Conservation (phyloP, 2,329 filamentous ascomycete species). For the Sporothrix euskadiensis region DNA sequence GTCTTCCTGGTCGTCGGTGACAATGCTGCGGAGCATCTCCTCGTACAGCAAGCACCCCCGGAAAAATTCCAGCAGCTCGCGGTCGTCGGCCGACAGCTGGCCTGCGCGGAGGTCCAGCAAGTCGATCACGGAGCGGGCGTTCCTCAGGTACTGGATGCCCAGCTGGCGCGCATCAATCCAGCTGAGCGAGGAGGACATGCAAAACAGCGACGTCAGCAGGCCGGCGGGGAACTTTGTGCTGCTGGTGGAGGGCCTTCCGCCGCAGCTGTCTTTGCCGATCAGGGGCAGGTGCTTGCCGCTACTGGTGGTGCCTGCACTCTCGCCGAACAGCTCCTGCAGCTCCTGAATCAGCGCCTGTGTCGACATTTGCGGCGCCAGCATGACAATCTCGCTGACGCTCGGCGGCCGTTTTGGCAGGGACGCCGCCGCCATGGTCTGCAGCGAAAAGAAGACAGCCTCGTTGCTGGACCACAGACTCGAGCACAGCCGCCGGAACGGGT, state of each 20-base stretch:
- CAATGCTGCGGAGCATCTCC: conserved; percentile 44
- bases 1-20: conserved; percentile 40
- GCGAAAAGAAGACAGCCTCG: conserved; percentile 42
- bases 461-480: conserved; percentile 43
- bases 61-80: conserved; percentile 42
- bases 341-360: conserved; percentile 42
- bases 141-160: conserved; percentile 33
- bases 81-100: conserved; percentile 33
- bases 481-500: conserved; percentile 45
- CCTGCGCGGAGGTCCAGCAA: conserved; percentile 24
- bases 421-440: conserved; percentile 47
- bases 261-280: too few species aligned
- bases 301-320: not conserved
- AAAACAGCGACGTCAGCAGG: conserved; percentile 44
- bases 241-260: too few species aligned
- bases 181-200: conserved; percentile 45
- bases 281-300: not conserved
- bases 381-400: conserved; percentile 41
- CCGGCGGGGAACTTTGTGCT: conserved; percentile 38
- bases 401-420: conserved; percentile 42
- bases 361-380: conserved; percentile 41
- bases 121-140: conserved; percentile 35
- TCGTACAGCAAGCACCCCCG: conserved; percentile 45
- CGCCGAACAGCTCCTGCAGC: conserved; percentile 36
- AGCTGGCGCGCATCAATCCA: conserved; percentile 43